These are phyloP conservation scores for Aureobasidium subglaciale DNA, from an alignment of 2,329 filamentous ascomycete species.

Conservation along the genomic window DNA sequence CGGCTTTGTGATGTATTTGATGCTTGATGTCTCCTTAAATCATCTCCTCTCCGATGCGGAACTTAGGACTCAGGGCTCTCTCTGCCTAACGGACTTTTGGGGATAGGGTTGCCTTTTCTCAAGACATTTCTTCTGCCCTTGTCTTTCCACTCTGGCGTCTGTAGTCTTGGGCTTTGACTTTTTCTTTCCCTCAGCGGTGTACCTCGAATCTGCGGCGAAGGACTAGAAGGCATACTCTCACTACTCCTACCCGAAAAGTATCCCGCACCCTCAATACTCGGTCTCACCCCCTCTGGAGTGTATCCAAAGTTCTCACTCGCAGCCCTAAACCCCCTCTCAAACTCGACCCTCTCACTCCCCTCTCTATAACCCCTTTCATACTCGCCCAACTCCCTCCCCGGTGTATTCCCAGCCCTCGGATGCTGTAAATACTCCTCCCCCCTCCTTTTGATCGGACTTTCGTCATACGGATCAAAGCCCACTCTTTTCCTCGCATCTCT, in stretches of 20 bases:
- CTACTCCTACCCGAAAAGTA: neutral
- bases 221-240: slow-evolving; percentile 20
- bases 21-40: neutral
- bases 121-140: slow-evolving; percentile 2
- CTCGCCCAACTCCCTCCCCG: neutral
- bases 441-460: slow-evolving; percentile 58
- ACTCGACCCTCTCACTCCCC: neutral
- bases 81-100: slow-evolving; percentile 15
- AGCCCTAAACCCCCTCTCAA: neutral
- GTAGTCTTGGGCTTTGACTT: neutral
- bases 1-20: neutral
- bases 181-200: neutral
- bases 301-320: neutral
- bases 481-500: slow-evolving; percentile 55
- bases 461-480: slow-evolving; percentile 66
- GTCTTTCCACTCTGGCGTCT: neutral
- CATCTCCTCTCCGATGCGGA: neutral
- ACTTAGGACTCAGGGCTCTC: neutral
- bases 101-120: slow-evolving; percentile 11
- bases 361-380: neutral
- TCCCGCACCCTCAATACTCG: slow-evolving; percentile 3
- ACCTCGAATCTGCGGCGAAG: slow-evolving; percentile 18
- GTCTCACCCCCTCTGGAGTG: neutral
- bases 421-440: slow-evolving; percentile 59
- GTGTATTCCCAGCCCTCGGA: slow-evolving; percentile 18